A percentile compares a stretch with the other conserved stretches of the same genome.
Conservation (phyloP, 2,329 filamentous ascomycete species). For the Aspergillus sergii region DNA sequence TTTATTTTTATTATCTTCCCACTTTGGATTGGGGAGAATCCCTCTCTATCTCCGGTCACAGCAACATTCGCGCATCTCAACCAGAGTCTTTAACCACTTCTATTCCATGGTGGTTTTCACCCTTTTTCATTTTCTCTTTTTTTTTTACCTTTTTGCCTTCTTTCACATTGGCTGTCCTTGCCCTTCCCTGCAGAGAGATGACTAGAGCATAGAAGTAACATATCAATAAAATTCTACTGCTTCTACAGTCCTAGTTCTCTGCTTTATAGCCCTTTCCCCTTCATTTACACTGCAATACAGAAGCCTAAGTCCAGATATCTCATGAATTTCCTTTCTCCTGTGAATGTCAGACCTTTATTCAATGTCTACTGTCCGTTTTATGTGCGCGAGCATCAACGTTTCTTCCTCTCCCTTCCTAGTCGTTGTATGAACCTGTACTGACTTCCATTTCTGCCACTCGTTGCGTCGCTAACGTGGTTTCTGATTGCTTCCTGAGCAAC, state of each 20-base stretch:
- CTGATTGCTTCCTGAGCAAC: constrained; percentile 21
- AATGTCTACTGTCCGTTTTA: constrained; percentile 27
- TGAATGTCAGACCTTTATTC: constrained; percentile 19
- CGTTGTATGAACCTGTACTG: constrained; percentile 12
- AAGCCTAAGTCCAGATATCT: background rate
- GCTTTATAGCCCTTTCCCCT: background rate
- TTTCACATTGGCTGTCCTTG: constrained; percentile 6
- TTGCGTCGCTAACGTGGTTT: constrained; percentile 17
- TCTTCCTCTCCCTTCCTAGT: constrained; percentile 17
- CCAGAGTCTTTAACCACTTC: constrained; percentile 17
- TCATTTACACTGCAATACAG: background rate
- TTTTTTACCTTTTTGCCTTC: constrained; percentile 9
- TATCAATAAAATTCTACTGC: constrained; percentile 11
- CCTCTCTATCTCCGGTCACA: constrained; percentile 23
- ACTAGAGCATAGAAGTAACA: constrained; percentile 20
- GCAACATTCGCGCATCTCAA: constrained; percentile 16
- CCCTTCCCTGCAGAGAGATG: constrained; percentile 7
- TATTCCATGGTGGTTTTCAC: constrained; percentile 12
- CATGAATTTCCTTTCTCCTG: constrained; percentile 13
- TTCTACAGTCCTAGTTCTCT: constrained; percentile 5
- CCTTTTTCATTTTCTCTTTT: background rate
- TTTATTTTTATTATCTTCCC: background rate
- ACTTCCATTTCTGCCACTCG: constrained; percentile 16
- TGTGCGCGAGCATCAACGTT: constrained; percentile 15
- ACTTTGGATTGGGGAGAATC: constrained; percentile 12